Evolutionary conservation across 306 rosid species (phyloP), one percentile per base, ranked within the genome.

Genomic region (Cicer arietinum): DNA sequence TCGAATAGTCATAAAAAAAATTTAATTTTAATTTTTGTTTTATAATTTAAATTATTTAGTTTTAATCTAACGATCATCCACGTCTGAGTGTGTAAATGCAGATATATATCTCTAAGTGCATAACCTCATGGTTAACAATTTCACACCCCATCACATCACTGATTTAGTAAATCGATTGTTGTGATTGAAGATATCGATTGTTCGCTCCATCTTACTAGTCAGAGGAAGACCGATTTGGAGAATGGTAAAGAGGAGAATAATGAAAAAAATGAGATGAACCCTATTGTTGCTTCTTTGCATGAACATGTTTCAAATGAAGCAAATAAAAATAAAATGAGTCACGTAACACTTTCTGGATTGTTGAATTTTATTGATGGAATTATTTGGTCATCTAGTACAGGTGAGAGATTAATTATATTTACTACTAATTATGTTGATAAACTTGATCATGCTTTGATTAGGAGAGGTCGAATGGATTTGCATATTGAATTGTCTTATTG

Each of bases 381-480:
- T 40, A 59, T 90, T 40, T 90, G 96, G 91, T 87, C 93, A 1
- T 86, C 93, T 56, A 85, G 96, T 35, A 82, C 84, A 0, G 89
- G 92, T 13, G 92, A 90, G 40, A 85, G 91, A 45, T 59, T 92
- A 13, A 80, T 90, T 2, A 87, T 92, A 7, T 90, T 92, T 57
- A 90, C 97, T 0, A 92, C 94, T 0, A 92, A 92, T 35, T 75
- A 79, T 51, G 85, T 82, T 20, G 94, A 89, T 67, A 88, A 90
- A 43, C 94, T 92, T 1, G 96, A 92, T 52, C 84, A 89, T 6
- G 96, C 98, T 8, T 56, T 92, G 14, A 82, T 88, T 11, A 63
- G 98, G 1, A 85, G 82, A 61, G 94, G 98, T 20, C 77, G 98
- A 73, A 90, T 92, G 92, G 92, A 92, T 51, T 84, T 84, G 80